These are phyloP conservation scores for Mycena capillaripes DNA, from an alignment of 768 basidiomycete species.

Conservation along the genomic window DNA sequence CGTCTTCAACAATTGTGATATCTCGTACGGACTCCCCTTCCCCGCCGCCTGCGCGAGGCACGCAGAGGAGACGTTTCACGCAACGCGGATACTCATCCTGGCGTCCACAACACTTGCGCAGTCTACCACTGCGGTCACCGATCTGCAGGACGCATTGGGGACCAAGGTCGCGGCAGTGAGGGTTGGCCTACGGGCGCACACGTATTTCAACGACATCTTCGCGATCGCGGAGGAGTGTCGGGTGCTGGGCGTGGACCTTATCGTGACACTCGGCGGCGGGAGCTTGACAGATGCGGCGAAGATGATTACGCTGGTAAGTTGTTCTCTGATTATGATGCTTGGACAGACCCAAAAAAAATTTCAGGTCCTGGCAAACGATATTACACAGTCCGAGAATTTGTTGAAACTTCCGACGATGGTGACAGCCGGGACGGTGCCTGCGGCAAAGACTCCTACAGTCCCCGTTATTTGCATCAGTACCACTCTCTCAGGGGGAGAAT, in stretches of 20 bases:
- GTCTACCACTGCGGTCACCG: neutral
- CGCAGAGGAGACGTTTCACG: neutral
- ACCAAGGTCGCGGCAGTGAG: neutral
- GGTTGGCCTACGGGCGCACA: slow-evolving; percentile 3
- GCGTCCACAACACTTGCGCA: neutral
- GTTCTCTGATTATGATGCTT: neutral
- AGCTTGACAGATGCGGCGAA: slow-evolving; percentile 11
- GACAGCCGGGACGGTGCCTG: neutral
- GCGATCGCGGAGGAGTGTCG: slow-evolving; percentile 5
- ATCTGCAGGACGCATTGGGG: neutral
- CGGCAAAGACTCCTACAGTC: neutral
- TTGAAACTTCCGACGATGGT: neutral
- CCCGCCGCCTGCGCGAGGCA: neutral
- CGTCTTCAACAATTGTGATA: neutral
- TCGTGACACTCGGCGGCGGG: slow-evolving; percentile 11
- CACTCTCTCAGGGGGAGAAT: slow-evolving; percentile 14
- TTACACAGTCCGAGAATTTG: neutral
- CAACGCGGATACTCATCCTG: neutral
- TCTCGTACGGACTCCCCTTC: neutral
- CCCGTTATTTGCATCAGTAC: slow-evolving; percentile 11
- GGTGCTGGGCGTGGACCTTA: neutral
- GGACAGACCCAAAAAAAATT: neutral
- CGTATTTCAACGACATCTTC: neutral
- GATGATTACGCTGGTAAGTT: neutral
- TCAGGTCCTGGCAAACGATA: slow-evolving; percentile 17